Evolutionary conservation across 208 protist genomes (phyloP), one percentile per base, ranked within the genome.

Genomic region (Borovskyia barvae): DNA sequence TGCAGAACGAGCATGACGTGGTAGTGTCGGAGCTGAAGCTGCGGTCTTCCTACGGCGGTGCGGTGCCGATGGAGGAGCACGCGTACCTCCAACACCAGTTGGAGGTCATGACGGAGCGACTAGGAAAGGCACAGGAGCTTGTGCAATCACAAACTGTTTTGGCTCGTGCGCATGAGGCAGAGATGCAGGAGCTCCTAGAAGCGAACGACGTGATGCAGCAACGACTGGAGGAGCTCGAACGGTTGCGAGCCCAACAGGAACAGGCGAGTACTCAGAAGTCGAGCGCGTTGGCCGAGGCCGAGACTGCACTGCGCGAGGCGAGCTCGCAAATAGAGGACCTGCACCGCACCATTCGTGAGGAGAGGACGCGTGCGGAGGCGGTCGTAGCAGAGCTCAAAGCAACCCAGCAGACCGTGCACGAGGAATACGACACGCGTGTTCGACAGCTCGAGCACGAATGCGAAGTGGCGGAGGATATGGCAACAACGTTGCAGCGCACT

Each of bases 81-180:
- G 71, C 75, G 51, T 84, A 80, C 60, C 66, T 66, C 19, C 70
- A 78, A 57, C 77, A 72, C n/a, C 82, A 88, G 61, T 65, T 85
- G 19, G 71, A 77, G 35, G 17, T 65, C 14, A 72, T 77, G 45
- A 75, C 69, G 43, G 85, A 87, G 39, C 73, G 78, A 14, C 66
- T 92, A 7, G 45, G n/a, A 28, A 76, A 85, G 48, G 74, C 72
- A 19, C 80, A 86, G 67, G 51, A 86, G 69, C 49, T 83, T 5
- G 54, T 86, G 2, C 69, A 76, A 55, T 55, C 75, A 8, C 85
- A 88, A 72, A 82, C 77, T 17, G 49, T 61, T 14, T 51, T 85
- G 15, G 72, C 66, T 0, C 74, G 76, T 3, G 75, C 75, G 24
- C 75, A 86, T 45, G 85, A 92, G 56, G 57, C 50, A 15, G 70